Percentiles rank a stretch among this genome's conserved stretches.
These are phyloP conservation scores for Solanum arcanum DNA, from an alignment of 257 asterid genomes.

Conservation along the genomic window DNA sequence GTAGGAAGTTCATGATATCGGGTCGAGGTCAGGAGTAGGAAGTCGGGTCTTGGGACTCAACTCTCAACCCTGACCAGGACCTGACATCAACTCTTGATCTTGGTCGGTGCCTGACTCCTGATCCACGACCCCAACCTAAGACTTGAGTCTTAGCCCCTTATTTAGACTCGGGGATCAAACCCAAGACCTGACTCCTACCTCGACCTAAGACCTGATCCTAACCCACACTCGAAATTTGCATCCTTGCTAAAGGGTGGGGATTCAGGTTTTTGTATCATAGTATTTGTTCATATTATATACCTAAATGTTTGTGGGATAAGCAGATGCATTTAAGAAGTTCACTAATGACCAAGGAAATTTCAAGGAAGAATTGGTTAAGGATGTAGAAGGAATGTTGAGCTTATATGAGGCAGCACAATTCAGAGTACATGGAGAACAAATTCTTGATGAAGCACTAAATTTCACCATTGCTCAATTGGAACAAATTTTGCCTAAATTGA, in stretches of 20 bases:
- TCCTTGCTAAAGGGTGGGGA: too few species aligned
- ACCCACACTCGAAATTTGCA: too few species aligned
- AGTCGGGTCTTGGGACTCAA: neutral
- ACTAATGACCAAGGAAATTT: slow-evolving; percentile 3
- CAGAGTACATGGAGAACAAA: neutral
- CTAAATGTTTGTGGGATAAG: too few species aligned
- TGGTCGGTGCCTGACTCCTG: too few species aligned
- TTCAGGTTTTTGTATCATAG: too few species aligned
- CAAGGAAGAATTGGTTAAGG: neutral
- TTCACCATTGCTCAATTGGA: slow-evolving; percentile 7
- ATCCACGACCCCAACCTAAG: too few species aligned
- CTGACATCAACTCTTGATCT: too few species aligned
- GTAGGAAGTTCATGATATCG: neutral
- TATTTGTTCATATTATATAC: too few species aligned
- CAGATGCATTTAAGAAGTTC: slow-evolving; percentile 17
- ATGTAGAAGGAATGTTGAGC: slow-evolving; percentile 10
- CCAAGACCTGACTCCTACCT: too few species aligned
- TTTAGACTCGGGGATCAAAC: too few species aligned
- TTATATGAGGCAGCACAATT: slow-evolving; percentile 21
- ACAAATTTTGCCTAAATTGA: neutral
- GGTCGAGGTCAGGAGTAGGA: neutral
- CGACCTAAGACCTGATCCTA: too few species aligned
- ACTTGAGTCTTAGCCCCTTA: too few species aligned
- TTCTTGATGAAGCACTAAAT: slow-evolving; percentile 7
- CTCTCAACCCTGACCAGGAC: neutral